Base-by-base conservation (phyloP, 106 monocot species). In the Apostasia shenzhenica region DNA sequence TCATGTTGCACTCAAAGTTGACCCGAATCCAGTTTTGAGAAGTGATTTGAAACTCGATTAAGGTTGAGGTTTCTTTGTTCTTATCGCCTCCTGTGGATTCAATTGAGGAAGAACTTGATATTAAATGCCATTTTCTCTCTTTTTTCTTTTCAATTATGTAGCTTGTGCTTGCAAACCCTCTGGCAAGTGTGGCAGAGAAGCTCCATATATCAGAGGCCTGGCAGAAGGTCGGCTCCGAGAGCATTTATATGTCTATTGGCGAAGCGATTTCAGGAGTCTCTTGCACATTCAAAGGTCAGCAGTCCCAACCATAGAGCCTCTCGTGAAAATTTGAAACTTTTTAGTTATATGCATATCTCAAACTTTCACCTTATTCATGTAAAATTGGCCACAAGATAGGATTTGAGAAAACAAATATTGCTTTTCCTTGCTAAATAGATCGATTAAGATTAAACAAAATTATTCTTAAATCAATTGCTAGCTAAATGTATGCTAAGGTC, bases 111-210 rank as follows among this genome's bases (percentile, higher is more conserved):
- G 26, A 26, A 26, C 26, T 26, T 26, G 26, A 26, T 26, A 26
- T 26, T 26, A 26, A 26, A 26, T 26, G 26, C 26, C 26, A 26
- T 26, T 26, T 26, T 26, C 53, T 41, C 45, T 42, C 2, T 26
- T 26, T 26, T 54, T 59, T 14, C n/a, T 26, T 45, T 63, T 10
- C 11, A 1, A 10, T 63, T 45, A 13, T 72, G 67, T 47, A 83
- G 83, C 65, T 83, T 68, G 83, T 83, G 5, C 55, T 83, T 6
- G 83, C 71, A 43, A 83, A 83, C 71, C 83, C 83, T 2, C 71
- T 83, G 8, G 78, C 51, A 44, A 54, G 59, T 48, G 83, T 83
- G 56, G 41, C 79, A 6, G 75, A 83, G 41, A 79, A 75, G 55
- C 67, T 83, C 12, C 68, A 55, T 45, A n/a, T 45, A 59, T 70